A percentile compares a stretch with the other conserved stretches of the same genome.
Conservation (phyloP, 2,329 filamentous ascomycete species). For the Verticillium nubilum region DNA sequence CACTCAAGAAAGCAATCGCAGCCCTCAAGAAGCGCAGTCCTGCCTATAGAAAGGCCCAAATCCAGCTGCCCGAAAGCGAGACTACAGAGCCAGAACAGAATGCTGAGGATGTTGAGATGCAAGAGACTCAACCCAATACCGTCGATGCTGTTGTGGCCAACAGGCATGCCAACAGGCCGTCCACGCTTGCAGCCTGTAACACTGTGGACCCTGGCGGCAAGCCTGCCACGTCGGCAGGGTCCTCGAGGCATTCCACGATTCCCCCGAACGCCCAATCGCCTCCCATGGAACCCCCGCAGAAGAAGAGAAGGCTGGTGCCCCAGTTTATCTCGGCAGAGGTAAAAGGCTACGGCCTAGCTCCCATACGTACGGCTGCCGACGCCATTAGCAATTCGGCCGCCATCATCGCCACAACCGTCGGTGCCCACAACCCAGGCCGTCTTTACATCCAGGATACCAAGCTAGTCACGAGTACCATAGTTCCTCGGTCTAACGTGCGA, state of each 20-base stretch:
- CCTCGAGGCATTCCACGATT: background rate
- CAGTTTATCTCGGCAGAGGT: constrained; percentile 10
- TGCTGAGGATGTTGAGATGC: background rate
- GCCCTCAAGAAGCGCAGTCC: constrained; percentile 12
- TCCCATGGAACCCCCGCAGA: constrained; percentile 9
- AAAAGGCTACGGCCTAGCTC: constrained; percentile 10
- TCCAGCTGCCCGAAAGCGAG: background rate
- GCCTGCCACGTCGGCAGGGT: background rate
- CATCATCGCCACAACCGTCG: no score
- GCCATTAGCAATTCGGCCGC: background rate
- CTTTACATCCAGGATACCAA: background rate
- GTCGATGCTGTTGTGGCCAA: background rate
- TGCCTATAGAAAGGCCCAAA: constrained; percentile 9
- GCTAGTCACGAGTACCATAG: background rate
- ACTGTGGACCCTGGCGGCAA: background rate
- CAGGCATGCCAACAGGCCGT: background rate
- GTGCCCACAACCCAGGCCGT: background rate
- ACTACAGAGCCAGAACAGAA: background rate
- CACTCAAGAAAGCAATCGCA: constrained; percentile 51
- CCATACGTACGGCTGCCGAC: constrained; percentile 5
- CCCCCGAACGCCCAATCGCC: background rate
- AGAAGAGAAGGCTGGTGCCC: constrained; percentile 22
- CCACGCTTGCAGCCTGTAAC: background rate
- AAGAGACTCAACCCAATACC: background rate
- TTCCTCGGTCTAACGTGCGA: background rate